A percentile compares a stretch with the other conserved stretches of the same genome.
Conservation (phyloP, 2,329 filamentous ascomycete genomes). For the Aspergillus jensenii region DNA sequence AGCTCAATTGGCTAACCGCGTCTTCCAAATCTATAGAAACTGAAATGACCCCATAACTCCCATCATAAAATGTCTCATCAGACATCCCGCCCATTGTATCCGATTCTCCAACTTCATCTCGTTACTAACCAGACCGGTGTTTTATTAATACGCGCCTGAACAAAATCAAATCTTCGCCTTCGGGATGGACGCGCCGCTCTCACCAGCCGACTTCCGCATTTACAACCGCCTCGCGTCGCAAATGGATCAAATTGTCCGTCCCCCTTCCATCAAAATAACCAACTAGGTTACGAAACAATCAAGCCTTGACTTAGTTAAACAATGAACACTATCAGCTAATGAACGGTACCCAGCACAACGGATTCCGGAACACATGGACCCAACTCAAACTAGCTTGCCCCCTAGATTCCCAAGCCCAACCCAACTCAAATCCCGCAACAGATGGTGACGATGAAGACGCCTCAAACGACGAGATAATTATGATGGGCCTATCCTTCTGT, state of each 20-base stretch:
- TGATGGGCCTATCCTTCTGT: constrained; percentile 67
- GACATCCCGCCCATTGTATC: no score
- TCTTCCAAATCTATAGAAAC: no score
- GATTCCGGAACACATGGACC: constrained; percentile 75
- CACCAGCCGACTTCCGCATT: constrained; percentile 62
- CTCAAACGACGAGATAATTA: constrained; percentile 68
- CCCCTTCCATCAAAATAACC: not conserved
- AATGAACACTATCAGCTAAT: not conserved
- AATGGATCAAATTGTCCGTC: constrained; percentile 70
- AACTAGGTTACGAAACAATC: not conserved
- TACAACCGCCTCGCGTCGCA: constrained; percentile 73
- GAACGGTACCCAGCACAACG: constrained; percentile 59
- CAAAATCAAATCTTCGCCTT: not conserved
- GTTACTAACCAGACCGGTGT: no score
- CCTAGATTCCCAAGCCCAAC: not conserved
- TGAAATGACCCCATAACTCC: no score
- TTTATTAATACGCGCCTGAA: no score
- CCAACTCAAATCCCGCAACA: constrained; percentile 48
- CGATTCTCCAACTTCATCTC: no score
- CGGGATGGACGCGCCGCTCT: constrained; percentile 41
- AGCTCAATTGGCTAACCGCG: no score
- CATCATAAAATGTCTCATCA: no score
- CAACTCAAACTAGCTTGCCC: constrained; percentile 66
- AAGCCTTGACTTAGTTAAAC: no score
- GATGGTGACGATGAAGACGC: constrained; percentile 46